These are phyloP conservation scores for Trametes coccinea DNA, from an alignment of 768 basidiomycete genomes.

Conservation along the genomic window DNA sequence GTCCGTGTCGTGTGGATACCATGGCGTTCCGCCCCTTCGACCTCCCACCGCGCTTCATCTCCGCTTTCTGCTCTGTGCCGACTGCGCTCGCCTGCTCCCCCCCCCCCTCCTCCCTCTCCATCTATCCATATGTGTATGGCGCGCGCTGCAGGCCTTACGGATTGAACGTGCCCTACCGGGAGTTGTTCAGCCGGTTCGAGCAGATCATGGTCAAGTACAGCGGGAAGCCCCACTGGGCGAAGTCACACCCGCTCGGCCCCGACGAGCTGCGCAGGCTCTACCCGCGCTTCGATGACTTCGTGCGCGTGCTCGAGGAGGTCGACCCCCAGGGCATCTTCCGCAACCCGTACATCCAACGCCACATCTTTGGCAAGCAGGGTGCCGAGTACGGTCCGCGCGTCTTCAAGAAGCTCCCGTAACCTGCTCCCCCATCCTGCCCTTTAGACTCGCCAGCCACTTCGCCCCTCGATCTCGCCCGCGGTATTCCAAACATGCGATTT, in stretches of 20 bases:
- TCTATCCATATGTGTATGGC: neutral
- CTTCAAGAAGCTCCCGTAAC: constrained; percentile 43
- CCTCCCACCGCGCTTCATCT: neutral
- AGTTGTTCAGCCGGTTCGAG: constrained; percentile 77
- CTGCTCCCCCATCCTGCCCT: neutral
- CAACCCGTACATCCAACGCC: constrained; percentile 88
- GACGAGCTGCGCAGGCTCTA: constrained; percentile 66
- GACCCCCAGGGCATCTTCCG: constrained; percentile 81
- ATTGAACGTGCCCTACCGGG: constrained; percentile 76
- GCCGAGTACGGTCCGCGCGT: constrained; percentile 43
- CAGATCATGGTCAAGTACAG: constrained; percentile 62
- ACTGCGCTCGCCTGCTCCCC: neutral
- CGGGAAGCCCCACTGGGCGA: constrained; percentile 96
- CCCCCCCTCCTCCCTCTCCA: neutral
- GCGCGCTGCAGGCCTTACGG: constrained; percentile 74
- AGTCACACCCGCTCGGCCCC: constrained; percentile 76
- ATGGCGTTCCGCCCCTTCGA: neutral
- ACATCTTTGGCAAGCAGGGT: constrained; percentile 67
- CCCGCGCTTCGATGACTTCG: constrained; percentile 80
- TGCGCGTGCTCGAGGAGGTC: constrained; percentile 59
- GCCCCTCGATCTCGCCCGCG: too few relatives aligned
- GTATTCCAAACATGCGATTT: too few relatives aligned
- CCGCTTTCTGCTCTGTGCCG: neutral
- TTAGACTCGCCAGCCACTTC: too few relatives aligned
- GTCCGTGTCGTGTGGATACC: neutral